Evolutionary conservation across 108 stramenopile genomes (phyloP), one percentile per base, ranked within the genome.

Genomic region (Mayamaea pseudoterrestris): DNA sequence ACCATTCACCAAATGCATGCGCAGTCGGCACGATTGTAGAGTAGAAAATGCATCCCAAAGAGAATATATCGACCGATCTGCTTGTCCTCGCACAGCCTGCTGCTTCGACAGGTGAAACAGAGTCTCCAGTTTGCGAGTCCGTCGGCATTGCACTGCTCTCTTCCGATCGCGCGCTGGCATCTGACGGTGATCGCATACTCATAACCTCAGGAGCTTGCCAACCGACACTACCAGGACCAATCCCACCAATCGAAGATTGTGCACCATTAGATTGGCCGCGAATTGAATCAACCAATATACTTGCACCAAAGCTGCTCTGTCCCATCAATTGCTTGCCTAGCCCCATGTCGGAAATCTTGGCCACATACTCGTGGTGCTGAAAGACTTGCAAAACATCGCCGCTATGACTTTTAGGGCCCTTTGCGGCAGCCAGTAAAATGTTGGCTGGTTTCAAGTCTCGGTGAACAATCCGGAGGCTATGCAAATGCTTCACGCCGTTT

Each of bases 161-260:
- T 11, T 45, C 63, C 5, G 70, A 65, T 0, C 41, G 41, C 17
- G 40, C 53, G 22, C 71, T 76, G 1, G 62, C 35, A 44, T 89
- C 84, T 21, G 82, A 78, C 22, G 75, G 63, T 41, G 68, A 56
- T 44, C 87, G 77, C 63, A 63, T 44, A 13, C 80, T 87, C 76
- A 96, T 89, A 2, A 93, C 90, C 59, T 96, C 95, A 9, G 93
- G 95, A 16, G 95, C 95, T 60, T 94, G 93, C 95, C 95, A 97
- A 14, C 95, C 95, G 14, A 93, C 89, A 37, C 78, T 85, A 30
- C 90, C 95, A 25, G 89, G 77, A 35, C 87, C 82, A 24, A 83
- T 73, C 30, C 85, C 84, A 36, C 52, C 69, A 27, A 76, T 55
- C 13, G 69, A 69, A 17, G 74, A 58, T 17, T 60, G 60, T 11